Base-by-base conservation (phyloP, 495 filamentous ascomycete genomes). In the Xanthoparmelia taractica region DNA sequence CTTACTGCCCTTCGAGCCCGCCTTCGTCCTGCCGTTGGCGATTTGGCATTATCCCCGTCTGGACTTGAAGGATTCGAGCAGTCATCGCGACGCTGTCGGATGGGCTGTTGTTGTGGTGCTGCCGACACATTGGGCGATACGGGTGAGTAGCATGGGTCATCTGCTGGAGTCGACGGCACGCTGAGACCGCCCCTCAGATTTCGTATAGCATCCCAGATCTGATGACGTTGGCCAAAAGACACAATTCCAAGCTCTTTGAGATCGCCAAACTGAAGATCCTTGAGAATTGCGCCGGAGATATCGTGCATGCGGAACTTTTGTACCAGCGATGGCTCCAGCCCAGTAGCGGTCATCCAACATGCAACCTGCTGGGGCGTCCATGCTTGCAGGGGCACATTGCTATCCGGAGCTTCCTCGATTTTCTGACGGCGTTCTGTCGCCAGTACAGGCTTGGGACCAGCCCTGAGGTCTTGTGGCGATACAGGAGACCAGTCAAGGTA, bases 221-320 rank as follows among this genome's bases (percentile, higher is more conserved):
- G 83, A 59, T 91, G 91, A 27, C 94, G 84, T 66, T 93, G 91
- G 20, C 94, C 94, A 74, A 97, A 97, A 0, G 94, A 97, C n/a
- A 80, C 75, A 64, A 98, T 95, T 27, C 88, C 88, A 8, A 97
- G 85, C 75, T 98, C 94, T 69, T 92, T 91, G n/a, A 98, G 79
- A 70, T 97, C 92, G 40, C 96, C 90, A 67, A 89, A 84, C 69
- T 96, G 88, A n/a, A 98, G 77, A 20, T 88, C 86, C 31, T 93
- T 83, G 2, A 98, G 79, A 57, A 97, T 85, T 4, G 84, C 75
- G 0, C 94, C 94, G 29, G 86, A 87, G 72, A 98, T 97, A 70
- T 98, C 94, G 73, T 98, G 93, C 66, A 82, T 79, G 61, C 89
- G 79, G 67, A 98, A 97, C 68, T 86, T 89, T 59, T 95, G 84